Conservation (phyloP, 306 rosid genomes). For the Quercus dentata region DNA sequence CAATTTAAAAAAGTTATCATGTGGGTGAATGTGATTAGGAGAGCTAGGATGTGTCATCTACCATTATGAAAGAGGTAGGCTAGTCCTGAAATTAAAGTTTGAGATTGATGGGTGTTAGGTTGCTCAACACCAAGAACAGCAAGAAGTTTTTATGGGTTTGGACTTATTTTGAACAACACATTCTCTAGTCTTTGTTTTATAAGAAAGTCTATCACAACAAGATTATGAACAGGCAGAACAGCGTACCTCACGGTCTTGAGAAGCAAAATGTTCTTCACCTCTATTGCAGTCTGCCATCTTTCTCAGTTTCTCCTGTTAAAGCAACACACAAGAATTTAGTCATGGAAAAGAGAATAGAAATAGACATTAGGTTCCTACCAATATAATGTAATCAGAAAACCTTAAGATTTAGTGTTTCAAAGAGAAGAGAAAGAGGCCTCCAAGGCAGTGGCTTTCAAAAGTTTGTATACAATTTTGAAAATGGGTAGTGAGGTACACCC, state of each 20-base stretch:
- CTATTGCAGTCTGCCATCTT: slow-evolving; percentile 66
- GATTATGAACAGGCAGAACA: neutral
- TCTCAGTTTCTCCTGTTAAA: slow-evolving; percentile 23
- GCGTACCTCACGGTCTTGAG: slow-evolving; percentile 57
- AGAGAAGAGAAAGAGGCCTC: neutral
- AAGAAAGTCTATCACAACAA: neutral
- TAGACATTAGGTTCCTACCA: neutral
- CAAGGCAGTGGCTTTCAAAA: neutral
- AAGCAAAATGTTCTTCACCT: slow-evolving; percentile 46
- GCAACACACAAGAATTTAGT: slow-evolving; percentile 8
- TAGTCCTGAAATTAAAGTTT: neutral
- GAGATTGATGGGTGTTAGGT: neutral
- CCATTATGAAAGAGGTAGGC: neutral
- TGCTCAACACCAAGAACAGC: neutral
- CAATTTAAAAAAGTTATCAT: neutral
- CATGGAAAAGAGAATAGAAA: neutral
- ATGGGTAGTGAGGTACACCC: slow-evolving; percentile 6
- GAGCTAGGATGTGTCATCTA: neutral
- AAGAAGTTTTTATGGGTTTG: neutral
- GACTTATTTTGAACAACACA: neutral
- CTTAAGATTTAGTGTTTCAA: slow-evolving; percentile 6
- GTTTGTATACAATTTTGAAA: neutral
- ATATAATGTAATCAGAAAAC: slow-evolving; percentile 7
- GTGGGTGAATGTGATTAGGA: neutral
- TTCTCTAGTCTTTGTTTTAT: neutral